Percentiles rank a stretch among this genome's conserved stretches.
Evolutionary conservation across 768 basidiomycete species (phyloP).

Genomic region (Kwoniella europaea): DNA sequence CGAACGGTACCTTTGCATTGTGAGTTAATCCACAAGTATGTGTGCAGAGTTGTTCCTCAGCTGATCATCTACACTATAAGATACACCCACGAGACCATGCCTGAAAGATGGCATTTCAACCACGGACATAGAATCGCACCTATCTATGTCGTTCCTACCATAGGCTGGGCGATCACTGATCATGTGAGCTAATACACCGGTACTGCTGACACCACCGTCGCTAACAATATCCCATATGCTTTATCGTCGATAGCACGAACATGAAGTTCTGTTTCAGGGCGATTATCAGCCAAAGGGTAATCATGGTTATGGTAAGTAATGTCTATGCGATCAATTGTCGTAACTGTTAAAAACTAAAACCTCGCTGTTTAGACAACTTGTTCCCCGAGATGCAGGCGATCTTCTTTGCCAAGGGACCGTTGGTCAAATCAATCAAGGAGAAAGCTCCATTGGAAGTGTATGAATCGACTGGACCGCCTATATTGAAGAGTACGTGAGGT

Average conservation of each 20-base stretch:
- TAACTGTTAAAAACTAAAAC: too few species aligned
- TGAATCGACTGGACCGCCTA: conserved; percentile 68
- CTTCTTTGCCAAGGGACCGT: conserved; percentile 91
- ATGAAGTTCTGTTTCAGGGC: conserved; percentile 63
- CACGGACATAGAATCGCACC: conserved; percentile 75
- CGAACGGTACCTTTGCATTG: conserved; percentile 75
- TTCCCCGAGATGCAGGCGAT: conserved; percentile 80
- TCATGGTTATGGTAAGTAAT: conserved; percentile 70
- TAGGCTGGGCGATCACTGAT: conserved; percentile 79
- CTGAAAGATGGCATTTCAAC: conserved; percentile 75
- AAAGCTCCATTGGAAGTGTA: conserved; percentile 52
- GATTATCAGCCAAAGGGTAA: conserved; percentile 69
- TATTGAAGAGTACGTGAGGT: conserved; percentile 30
- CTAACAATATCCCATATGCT: background rate
- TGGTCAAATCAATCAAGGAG: conserved; percentile 70
- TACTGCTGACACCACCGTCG: background rate
- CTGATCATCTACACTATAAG: conserved; percentile 5
- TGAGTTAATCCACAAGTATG: conserved; percentile 4
- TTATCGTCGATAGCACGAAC: conserved; percentile 58
- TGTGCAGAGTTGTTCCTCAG: background rate
- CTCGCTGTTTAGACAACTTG: conserved; percentile 65
- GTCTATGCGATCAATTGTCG: background rate
- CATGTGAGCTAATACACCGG: conserved; percentile 42
- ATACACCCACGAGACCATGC: conserved; percentile 81
- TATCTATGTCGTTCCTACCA: conserved; percentile 78